Conservation (phyloP, 2,329 filamentous ascomycete species). For the Microcyclosporella mali region DNA sequence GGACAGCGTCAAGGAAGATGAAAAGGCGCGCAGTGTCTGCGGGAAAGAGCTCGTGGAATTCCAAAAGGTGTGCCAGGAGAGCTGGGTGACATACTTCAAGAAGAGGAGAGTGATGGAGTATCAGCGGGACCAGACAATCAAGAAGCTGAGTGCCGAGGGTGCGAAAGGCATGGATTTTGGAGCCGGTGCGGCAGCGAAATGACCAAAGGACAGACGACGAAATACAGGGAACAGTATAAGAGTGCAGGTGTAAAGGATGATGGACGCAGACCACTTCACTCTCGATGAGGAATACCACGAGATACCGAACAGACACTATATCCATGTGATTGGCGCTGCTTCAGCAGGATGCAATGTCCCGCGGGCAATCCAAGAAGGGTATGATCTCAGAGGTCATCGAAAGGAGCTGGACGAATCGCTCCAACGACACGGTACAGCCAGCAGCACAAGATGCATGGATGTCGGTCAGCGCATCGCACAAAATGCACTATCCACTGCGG, state of each 20-base stretch:
- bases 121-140: constrained; percentile 73
- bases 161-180: constrained; percentile 23
- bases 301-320: too few relatives aligned
- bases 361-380: too few relatives aligned
- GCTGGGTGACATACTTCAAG: constrained; percentile 99
- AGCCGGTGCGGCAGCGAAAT: background rate
- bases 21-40: constrained; percentile 52
- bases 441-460: too few relatives aligned
- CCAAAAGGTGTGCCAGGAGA: constrained; percentile 76
- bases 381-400: too few relatives aligned
- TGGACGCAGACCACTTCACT: background rate
- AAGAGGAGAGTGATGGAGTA: constrained; percentile 89
- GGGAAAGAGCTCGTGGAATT: constrained; percentile 58
- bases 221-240: too few relatives aligned
- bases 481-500: too few relatives aligned
- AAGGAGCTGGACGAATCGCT: too few relatives aligned
- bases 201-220: background rate
- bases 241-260: background rate
- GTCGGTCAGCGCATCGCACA: too few relatives aligned
- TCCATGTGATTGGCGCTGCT: too few relatives aligned
- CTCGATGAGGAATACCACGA: background rate
- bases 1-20: constrained; percentile 58
- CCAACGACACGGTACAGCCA: too few relatives aligned
- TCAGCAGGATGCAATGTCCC: too few relatives aligned
- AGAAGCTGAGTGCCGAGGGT: constrained; percentile 54